phyloP scores from a whole-genome alignment of 2,329 filamentous ascomycete species.

The Rhexocercosporidium sp. region DNA sequence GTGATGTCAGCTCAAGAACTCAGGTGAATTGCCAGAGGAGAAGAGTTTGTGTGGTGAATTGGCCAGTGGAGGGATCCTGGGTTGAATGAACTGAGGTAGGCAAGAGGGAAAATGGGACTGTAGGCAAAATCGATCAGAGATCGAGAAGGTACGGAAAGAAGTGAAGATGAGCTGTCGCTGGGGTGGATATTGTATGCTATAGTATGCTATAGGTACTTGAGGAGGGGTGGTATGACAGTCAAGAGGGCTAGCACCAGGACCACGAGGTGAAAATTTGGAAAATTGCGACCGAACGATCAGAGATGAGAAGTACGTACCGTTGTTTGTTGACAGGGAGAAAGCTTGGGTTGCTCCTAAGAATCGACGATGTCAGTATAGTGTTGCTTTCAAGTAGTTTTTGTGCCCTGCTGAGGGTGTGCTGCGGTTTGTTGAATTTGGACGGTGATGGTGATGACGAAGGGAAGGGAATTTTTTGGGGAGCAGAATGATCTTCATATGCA shows the following conservation, averaged over 20 bases:
- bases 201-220: too few species aligned
- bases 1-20: neutral
- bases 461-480: neutral
- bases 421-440: neutral
- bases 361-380: neutral
- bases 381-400: neutral
- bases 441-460: neutral
- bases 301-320: neutral
- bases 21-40: neutral
- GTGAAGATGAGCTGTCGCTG: too few species aligned
- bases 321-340: neutral
- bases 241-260: too few species aligned
- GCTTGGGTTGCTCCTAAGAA: neutral
- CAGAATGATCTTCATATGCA: neutral
- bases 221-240: too few species aligned
- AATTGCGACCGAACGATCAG: neutral
- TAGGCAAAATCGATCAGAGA: neutral
- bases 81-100: neutral
- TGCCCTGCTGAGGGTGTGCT: neutral
- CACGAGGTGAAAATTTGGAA: neutral
- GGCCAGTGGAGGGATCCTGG: neutral
- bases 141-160: neutral
- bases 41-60: neutral
- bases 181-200: neutral
- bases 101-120: neutral